Evolutionary conservation across 1,284 basidiomycete genomes (phyloP), one percentile per base, ranked within the genome.

Genomic region (Rhizoctonia solani): DNA sequence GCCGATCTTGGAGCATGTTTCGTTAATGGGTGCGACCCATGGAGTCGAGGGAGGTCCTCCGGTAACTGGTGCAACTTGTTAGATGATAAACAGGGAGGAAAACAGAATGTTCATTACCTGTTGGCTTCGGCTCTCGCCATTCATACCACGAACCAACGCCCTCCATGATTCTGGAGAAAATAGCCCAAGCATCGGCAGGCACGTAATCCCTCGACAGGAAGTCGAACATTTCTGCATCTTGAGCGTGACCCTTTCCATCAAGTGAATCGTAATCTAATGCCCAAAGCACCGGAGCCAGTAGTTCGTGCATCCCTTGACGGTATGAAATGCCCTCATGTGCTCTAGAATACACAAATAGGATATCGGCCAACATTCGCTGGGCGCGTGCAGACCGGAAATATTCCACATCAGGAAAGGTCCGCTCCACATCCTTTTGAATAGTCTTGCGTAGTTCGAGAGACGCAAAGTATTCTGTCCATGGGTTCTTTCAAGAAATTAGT

Each of bases 281-380:
- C 74, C 89, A 85, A 72, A 92, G 89, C 32, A 96, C 76, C 0
- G 92, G 89, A 0, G 93, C 95, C 5, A 96, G 83, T 3, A 97
- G 80, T 75, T 98, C 95, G 75, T 98, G 95, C 95, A 98, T 97
- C 54, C 95, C 95, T 82, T 96, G 90, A 32, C 95, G 84, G 75
- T 97, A 97, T 30, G 93, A 93, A 21, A 95, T 85, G 55, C 88
- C 82, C 0, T 89, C 85, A 76, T 94, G 86, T 74, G 85, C 84
- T 42, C 85, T 81, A 19, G 89, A 86, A 74, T 90, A 91, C 21
- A 97, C 78, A 76, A 93, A 95, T 16, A 98, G 81, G 29, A 95
- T 87, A 71, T 93, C 90, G 0, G 90, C 90, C 46, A 97, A 80
- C 73, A 89, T 86, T n/a, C 81, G 79, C 74, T 93, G 91, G 1